Base-by-base conservation (phyloP, 2,329 filamentous ascomycete species). In the Pseudogymnoascus sp. region DNA sequence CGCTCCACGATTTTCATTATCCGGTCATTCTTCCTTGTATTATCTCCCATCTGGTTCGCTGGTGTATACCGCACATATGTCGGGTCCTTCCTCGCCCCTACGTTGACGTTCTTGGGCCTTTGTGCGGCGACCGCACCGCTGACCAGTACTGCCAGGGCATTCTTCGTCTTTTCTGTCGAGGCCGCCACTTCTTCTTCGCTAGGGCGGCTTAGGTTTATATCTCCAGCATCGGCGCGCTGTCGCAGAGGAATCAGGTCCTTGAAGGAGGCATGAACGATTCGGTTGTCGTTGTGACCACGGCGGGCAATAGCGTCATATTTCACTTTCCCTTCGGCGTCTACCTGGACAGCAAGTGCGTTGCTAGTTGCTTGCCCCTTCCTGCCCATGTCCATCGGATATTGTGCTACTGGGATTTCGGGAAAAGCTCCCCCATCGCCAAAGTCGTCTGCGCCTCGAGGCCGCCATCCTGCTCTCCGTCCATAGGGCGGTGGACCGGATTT, bases 1-100 rank as follows among this genome's bases (percentile, higher is more conserved):
- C 91, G 83, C 75, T 97, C 91, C 38, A 97, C 91, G 76, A 99
- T 97, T 80, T 97, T 97, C 85, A 99, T 95, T 68, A 99, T 96
- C 12, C 94, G 87, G 71, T 97, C 92, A 70, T 92, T 91, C 78
- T 96, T 96, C 75, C 87, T 88, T 40, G 84, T 86, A 23, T 80
- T 84, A 74, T 92, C 91, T 11, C 94, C 94, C 91, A 99, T 97
- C 78, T 99, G 94, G 70, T 94, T 93, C 44, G 92, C 91, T 3
- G 94, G 94, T 14, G 92, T 97, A 73, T 99, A 99, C 67, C 91
- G 85, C 65, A 99, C 94, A 74, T 92, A 99, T 0, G 93, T 97
- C 5, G 94, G 87, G 64, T 96, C 93, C 63, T 89, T 88, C 67
- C 90, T 83, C 60, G 84, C 82, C n/a, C 87, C 88, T 6, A 89